Evolutionary conservation across 1,139 yeast genomes (phyloP), one percentile per base, ranked within the genome.

Genomic region (Debaryomycetaceae sp.): DNA sequence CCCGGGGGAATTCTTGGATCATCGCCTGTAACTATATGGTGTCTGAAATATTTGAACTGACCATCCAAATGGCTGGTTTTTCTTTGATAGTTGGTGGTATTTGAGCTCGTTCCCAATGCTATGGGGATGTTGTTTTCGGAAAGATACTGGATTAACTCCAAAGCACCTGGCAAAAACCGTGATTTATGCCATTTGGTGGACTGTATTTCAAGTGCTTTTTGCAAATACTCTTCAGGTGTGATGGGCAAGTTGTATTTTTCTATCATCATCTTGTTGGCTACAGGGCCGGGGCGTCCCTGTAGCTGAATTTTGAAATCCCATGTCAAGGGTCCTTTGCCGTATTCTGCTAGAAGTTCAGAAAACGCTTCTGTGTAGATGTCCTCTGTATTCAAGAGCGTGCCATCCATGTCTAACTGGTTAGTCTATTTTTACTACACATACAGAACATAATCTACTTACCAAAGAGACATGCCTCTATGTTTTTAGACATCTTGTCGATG

Each of bases 71-170:
- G 92, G 5, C 59, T 63, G 0, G 97, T 88, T 59, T 92, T 92
- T 41, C 78, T 65, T 18, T 70, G 59, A 55, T 67, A 89, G 53
- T 85, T 87, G 32, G 60, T 55, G 18, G 57, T 63, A 50, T 78
- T 77, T 2, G 96, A 87, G 7, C 96, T 86, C 2, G 98, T 91
- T n/a, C 97, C 97, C 40, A 92, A 73, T 1, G 95, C 97, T 47
- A 89, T 77, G 2, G 98, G 98, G 22, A 91, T 61, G 1, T 70
- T 59, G 6, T 68, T 65, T 16, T 48, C 53, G 47, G 52, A 59
- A 44, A 91, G 67, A 46, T 77, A 65, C 36, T 70, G 50, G 33
- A 92, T 58, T 39, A 92, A 65, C 47, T 84, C 89, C 37, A 71
- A 56, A 0, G 96, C 96, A 5, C 98, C 98, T 1, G 96, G 96